phyloP scores from a whole-genome alignment of 345 rosid species.

The Acer campestre region DNA sequence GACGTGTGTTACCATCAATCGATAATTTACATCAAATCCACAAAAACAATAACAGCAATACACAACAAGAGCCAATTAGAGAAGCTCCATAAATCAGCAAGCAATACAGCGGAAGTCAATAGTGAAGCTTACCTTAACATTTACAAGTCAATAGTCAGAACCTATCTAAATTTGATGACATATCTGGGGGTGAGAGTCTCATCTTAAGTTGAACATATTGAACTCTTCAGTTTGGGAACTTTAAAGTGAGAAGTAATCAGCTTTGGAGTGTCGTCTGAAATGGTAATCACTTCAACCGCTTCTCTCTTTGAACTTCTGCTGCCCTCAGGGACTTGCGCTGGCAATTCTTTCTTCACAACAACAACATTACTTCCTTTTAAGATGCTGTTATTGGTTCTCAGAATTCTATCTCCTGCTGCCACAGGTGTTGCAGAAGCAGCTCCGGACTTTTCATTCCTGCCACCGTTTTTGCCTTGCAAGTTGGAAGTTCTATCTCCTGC shows the following conservation, averaged over 20 bases:
- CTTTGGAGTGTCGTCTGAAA: constrained; percentile 50
- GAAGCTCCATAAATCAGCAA: background rate
- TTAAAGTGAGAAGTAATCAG: constrained; percentile 68
- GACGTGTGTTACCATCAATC: background rate
- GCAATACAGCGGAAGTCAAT: background rate
- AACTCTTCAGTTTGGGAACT: constrained; percentile 77
- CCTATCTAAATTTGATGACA: background rate
- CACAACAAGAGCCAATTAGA: constrained; percentile 8
- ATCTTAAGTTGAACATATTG: constrained; percentile 25
- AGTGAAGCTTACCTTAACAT: background rate
- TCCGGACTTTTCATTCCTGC: constrained; percentile 25
- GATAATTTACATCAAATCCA: constrained; percentile 11
- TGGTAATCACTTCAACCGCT: constrained; percentile 28
- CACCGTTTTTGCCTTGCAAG: constrained; percentile 23
- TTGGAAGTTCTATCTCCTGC: constrained; percentile 32
- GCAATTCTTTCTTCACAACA: constrained; percentile 45
- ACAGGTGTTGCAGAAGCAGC: constrained; percentile 40
- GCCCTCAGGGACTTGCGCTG: constrained; percentile 34
- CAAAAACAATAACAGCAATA: background rate
- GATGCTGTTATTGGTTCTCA: constrained; percentile 28
- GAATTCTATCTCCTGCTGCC: constrained; percentile 25
- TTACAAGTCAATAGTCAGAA: background rate
- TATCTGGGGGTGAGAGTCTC: background rate
- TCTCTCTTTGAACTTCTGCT: constrained; percentile 64
- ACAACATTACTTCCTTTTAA: constrained; percentile 12